These are phyloP conservation scores for Sphaerulina musiva DNA, from an alignment of 2,329 filamentous ascomycete genomes.

Conservation along the genomic window DNA sequence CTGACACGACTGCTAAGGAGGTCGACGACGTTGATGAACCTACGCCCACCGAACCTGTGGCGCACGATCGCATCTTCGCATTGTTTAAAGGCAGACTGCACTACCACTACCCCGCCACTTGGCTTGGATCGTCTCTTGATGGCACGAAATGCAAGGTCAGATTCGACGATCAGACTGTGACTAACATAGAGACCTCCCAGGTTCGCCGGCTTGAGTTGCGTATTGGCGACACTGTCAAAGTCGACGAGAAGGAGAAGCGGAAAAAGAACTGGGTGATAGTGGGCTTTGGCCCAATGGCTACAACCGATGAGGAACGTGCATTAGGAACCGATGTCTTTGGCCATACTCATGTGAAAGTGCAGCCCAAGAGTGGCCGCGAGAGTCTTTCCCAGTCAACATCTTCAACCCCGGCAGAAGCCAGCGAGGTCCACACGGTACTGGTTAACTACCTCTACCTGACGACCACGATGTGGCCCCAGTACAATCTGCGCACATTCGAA, in stretches of 20 bases:
- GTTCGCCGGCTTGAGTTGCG: conserved; percentile 41
- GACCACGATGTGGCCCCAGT: conserved; percentile 38
- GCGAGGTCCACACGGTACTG: conserved; percentile 35
- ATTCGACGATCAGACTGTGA: conserved; percentile 44
- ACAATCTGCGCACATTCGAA: conserved; percentile 36
- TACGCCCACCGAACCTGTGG: conserved; percentile 2
- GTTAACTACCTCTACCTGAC: conserved; percentile 42
- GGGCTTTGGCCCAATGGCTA: conserved; percentile 37
- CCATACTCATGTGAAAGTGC: conserved; percentile 36
- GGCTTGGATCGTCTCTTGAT: conserved; percentile 43
- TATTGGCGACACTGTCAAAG: conserved; percentile 42
- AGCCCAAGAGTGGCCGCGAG: conserved; percentile 36
- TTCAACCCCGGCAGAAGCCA: conserved; percentile 9
- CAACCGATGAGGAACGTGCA: conserved; percentile 27
- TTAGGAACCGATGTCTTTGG: conserved; percentile 40
- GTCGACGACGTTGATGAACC: not conserved
- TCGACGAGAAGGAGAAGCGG: conserved; percentile 42
- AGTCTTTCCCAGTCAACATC: conserved; percentile 27
- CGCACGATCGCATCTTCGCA: conserved; percentile 51
- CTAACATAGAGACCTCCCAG: conserved; percentile 36
- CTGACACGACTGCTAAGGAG: not conserved
- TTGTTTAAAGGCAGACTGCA: conserved; percentile 49
- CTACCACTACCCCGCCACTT: conserved; percentile 57
- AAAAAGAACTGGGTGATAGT: conserved; percentile 40
- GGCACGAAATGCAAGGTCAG: conserved; percentile 40